These are phyloP conservation scores for Yamadazyma laniorum DNA, from an alignment of 805 yeast species.

Conservation along the genomic window DNA sequence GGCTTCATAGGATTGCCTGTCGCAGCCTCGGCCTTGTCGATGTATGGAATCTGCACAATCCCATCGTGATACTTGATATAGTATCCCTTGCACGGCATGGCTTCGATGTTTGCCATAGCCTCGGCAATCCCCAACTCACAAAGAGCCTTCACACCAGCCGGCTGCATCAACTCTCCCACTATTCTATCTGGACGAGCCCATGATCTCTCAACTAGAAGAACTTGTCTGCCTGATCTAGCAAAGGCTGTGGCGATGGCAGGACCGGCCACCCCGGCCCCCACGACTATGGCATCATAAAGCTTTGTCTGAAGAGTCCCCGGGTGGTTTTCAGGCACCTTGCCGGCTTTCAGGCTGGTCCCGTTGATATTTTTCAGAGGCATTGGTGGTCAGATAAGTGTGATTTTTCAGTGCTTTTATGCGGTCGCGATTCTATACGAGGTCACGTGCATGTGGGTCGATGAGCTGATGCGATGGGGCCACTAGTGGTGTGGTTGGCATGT, in stretches of 20 bases:
- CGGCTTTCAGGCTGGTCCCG: too few species aligned
- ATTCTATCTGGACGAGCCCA: constrained; percentile 93
- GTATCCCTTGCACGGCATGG: constrained; percentile 77
- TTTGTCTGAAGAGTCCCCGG: background rate
- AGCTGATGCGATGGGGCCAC: constrained; percentile 1
- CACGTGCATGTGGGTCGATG: background rate
- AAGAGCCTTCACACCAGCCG: constrained; percentile 89
- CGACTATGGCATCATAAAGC: constrained; percentile 74
- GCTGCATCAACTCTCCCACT: constrained; percentile 96
- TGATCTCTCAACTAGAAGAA: constrained; percentile 79
- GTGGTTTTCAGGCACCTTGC: background rate
- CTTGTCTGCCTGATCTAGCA: constrained; percentile 87
- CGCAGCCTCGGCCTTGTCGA: constrained; percentile 51
- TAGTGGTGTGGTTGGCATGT: background rate
- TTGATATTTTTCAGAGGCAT: background rate
- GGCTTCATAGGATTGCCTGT: constrained; percentile 44
- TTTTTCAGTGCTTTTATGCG: background rate
- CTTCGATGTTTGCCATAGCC: constrained; percentile 72
- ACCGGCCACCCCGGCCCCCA: constrained; percentile 99
- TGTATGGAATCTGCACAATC: constrained; percentile 64
- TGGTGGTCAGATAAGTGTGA: background rate
- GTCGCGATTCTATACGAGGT: background rate
- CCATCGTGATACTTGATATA: constrained; percentile 66
- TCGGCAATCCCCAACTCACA: constrained; percentile 78
- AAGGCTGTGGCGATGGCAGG: constrained; percentile 88